phyloP scores from a whole-genome alignment of 1,284 basidiomycete genomes.

The Tylopilus orsonianus region DNA sequence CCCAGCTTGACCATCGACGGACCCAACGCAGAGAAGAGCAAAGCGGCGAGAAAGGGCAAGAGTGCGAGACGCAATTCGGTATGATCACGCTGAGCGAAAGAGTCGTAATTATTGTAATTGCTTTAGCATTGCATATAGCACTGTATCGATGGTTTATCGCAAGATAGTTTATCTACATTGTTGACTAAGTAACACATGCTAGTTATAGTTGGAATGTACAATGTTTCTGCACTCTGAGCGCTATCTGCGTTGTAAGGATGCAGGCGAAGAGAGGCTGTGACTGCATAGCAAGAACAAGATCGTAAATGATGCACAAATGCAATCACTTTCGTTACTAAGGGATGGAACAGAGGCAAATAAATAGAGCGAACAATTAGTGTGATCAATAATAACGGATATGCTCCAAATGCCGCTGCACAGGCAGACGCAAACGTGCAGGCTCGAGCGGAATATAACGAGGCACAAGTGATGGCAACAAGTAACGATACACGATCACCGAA shows the following conservation, averaged over 20 bases:
- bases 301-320: slow-evolving; percentile 12
- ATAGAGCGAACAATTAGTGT: slow-evolving; percentile 35
- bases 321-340: slow-evolving; percentile 6
- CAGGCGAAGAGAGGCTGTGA: slow-evolving; percentile 7
- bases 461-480: slow-evolving; percentile 13
- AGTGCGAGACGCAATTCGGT: slow-evolving; percentile 77
- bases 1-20: slow-evolving; percentile 69
- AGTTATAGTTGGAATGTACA: slow-evolving; percentile 16
- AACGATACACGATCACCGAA: slow-evolving; percentile 26
- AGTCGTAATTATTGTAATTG: too few species aligned
- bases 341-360: slow-evolving; percentile 22
- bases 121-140: too few species aligned
- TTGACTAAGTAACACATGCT: slow-evolving; percentile 20
- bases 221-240: slow-evolving; percentile 23
- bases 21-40: slow-evolving; percentile 40
- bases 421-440: slow-evolving; percentile 11
- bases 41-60: slow-evolving; percentile 64
- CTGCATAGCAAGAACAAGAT: slow-evolving; percentile 20
- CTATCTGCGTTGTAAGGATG: slow-evolving; percentile 19
- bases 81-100: slow-evolving; percentile 28
- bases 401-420: slow-evolving; percentile 16
- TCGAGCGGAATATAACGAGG: slow-evolving; percentile 10
- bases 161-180: slow-evolving; percentile 25
- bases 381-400: slow-evolving; percentile 40
- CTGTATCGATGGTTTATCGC: too few species aligned